Evolutionary conservation across 2,329 filamentous ascomycete species (phyloP).

Genomic region (Monosporascus sp.): DNA sequence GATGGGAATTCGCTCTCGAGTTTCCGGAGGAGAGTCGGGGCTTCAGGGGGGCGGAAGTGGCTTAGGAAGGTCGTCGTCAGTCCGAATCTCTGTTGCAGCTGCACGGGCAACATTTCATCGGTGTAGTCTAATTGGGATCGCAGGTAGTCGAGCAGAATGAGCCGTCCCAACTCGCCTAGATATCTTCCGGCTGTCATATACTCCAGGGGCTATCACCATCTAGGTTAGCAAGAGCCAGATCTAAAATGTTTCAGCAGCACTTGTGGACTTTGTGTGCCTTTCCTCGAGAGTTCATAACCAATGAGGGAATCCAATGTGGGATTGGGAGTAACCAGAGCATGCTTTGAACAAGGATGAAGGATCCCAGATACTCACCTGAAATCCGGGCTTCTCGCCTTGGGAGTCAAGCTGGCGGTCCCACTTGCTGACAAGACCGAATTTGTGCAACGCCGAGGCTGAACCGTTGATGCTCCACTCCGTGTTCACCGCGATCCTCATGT

Average conservation of each 20-base stretch:
- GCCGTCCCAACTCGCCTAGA: slow-evolving; percentile 68
- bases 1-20: slow-evolving; percentile 50
- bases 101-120: slow-evolving; percentile 45
- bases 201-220: slow-evolving; percentile 53
- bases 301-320: too few relatives aligned
- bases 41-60: slow-evolving; percentile 55
- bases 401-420: slow-evolving; percentile 68
- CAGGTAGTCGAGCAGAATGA: slow-evolving; percentile 64
- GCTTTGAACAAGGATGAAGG: too few relatives aligned
- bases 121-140: slow-evolving; percentile 36
- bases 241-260: too few relatives aligned
- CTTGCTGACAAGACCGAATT: slow-evolving; percentile 57
- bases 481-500: slow-evolving; percentile 70
- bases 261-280: too few relatives aligned
- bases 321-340: too few relatives aligned
- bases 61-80: slow-evolving; percentile 70
- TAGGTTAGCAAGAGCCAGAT: too few relatives aligned
- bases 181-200: slow-evolving; percentile 81
- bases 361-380: slow-evolving; percentile 41
- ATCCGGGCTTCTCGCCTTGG: slow-evolving; percentile 65
- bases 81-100: slow-evolving; percentile 53
- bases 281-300: too few relatives aligned
- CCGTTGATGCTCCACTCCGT: slow-evolving; percentile 82
- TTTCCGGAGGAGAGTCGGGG: slow-evolving; percentile 37
- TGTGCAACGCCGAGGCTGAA: slow-evolving; percentile 60